A percentile compares a stretch with the other conserved stretches of the same genome.
These are phyloP conservation scores for Colletotrichum ledebouriae DNA, from an alignment of 2,329 filamentous ascomycete species.

Conservation along the genomic window DNA sequence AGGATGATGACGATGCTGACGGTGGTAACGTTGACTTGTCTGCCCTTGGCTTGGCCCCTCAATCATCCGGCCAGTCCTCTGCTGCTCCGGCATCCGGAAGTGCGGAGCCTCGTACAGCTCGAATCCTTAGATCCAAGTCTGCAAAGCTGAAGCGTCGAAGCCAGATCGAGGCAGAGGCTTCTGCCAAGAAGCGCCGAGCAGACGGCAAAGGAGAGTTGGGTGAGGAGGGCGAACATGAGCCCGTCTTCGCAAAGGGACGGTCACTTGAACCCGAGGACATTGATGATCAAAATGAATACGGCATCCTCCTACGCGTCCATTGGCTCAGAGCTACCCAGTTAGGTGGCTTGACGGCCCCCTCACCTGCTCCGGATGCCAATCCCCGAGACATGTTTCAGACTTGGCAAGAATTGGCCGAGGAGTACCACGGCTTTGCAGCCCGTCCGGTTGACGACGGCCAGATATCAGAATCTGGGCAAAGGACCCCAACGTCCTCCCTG, in stretches of 20 bases:
- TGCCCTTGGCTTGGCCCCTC: not conserved
- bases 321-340: not conserved
- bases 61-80: too few relatives aligned
- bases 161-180: too few relatives aligned
- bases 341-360: not conserved
- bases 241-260: too few relatives aligned
- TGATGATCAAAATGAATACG: not conserved
- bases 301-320: not conserved
- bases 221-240: not conserved
- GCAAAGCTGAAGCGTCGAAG: too few relatives aligned
- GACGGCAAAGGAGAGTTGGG: not conserved
- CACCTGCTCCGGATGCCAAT: not conserved
- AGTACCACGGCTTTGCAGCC: not conserved
- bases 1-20: not conserved
- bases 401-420: not conserved
- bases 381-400: not conserved
- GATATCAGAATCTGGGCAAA: not conserved
- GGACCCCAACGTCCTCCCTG: not conserved
- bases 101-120: too few relatives aligned
- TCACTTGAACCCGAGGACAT: not conserved
- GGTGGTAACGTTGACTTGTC: not conserved
- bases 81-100: too few relatives aligned
- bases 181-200: not conserved
- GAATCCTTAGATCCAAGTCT: too few relatives aligned
- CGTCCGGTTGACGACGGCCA: not conserved